Conservation (phyloP, 345 rosid species). For the Nasturtium officinale region DNA sequence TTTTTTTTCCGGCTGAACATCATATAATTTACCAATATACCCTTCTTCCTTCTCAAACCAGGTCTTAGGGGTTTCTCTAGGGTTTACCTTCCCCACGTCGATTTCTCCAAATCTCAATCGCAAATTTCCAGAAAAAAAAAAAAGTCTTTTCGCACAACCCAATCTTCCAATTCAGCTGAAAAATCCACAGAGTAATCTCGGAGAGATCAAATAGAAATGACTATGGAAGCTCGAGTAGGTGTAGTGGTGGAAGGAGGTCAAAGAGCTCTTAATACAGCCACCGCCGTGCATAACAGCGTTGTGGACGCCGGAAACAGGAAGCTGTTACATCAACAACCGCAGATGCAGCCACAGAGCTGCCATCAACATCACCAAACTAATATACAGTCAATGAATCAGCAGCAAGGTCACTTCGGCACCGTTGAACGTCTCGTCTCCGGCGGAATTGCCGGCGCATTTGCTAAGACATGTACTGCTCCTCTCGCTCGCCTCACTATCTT, state of each 20-base stretch:
- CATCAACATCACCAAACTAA: slow-evolving; percentile 28
- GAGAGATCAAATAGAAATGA: slow-evolving; percentile 21
- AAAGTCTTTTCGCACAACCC: slow-evolving; percentile 18
- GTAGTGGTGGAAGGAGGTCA: slow-evolving; percentile 79
- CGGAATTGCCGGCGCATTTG: slow-evolving; percentile 92
- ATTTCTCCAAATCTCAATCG: slow-evolving; percentile 20
- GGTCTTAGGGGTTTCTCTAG: slow-evolving; percentile 39
- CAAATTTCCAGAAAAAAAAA: neutral
- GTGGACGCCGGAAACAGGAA: slow-evolving; percentile 70
- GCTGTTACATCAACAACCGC: slow-evolving; percentile 51
- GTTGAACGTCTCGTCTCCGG: slow-evolving; percentile 77
- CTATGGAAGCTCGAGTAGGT: slow-evolving; percentile 84
- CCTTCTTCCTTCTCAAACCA: slow-evolving; percentile 14
- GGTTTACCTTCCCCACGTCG: slow-evolving; percentile 28
- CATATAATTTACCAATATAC: slow-evolving; percentile 4
- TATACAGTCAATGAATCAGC: slow-evolving; percentile 44
- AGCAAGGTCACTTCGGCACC: slow-evolving; percentile 50
- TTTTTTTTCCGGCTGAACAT: neutral
- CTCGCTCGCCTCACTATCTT: slow-evolving; percentile 94
- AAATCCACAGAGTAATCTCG: neutral
- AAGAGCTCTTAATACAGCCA: slow-evolving; percentile 63
- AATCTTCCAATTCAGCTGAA: neutral
- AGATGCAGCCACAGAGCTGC: slow-evolving; percentile 29
- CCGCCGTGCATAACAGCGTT: slow-evolving; percentile 52
- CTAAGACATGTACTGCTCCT: slow-evolving; percentile 99